These are phyloP conservation scores for Aspergillus uvarum DNA, from an alignment of 2,329 filamentous ascomycete species.

Conservation along the genomic window DNA sequence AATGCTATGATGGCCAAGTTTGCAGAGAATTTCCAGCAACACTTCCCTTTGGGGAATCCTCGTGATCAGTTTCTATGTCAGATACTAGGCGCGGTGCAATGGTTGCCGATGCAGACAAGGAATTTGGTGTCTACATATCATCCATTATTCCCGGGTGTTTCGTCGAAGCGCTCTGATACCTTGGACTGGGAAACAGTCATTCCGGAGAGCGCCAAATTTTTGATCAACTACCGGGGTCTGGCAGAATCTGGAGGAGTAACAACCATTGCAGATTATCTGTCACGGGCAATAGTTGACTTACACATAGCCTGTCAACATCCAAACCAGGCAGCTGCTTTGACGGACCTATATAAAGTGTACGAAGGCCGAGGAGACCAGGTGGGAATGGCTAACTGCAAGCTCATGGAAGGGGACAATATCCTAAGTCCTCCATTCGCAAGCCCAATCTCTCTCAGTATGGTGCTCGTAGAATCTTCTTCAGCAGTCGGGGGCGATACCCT, in stretches of 20 bases:
- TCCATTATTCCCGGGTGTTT: slow-evolving; percentile 8
- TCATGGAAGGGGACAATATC: slow-evolving; percentile 23
- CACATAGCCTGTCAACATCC: slow-evolving; percentile 18
- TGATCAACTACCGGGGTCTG: slow-evolving; percentile 10
- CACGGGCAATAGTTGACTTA: slow-evolving; percentile 18
- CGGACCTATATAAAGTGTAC: slow-evolving; percentile 13
- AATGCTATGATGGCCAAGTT: slow-evolving; percentile 14
- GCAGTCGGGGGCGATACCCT: slow-evolving; percentile 9
- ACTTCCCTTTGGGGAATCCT: slow-evolving; percentile 4
- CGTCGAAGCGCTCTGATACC: not conserved
- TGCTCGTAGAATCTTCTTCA: slow-evolving; percentile 13
- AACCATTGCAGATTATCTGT: slow-evolving; percentile 10
- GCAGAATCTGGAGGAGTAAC: slow-evolving; percentile 12
- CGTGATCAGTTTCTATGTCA: slow-evolving; percentile 14
- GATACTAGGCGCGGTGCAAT: slow-evolving; percentile 4
- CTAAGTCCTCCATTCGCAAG: slow-evolving; percentile 23
- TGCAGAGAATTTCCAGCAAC: slow-evolving; percentile 14
- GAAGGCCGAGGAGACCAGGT: slow-evolving; percentile 14
- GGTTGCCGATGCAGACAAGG: slow-evolving; percentile 4
- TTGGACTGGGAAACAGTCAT: slow-evolving; percentile 1
- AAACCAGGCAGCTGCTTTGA: slow-evolving; percentile 4
- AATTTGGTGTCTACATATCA: slow-evolving; percentile 12
- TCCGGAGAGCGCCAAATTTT: not conserved
- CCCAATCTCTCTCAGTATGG: slow-evolving; percentile 23
- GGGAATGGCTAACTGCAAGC: slow-evolving; percentile 22